Conservation (phyloP, 1,284 basidiomycete genomes). For the Boletus sp. region DNA sequence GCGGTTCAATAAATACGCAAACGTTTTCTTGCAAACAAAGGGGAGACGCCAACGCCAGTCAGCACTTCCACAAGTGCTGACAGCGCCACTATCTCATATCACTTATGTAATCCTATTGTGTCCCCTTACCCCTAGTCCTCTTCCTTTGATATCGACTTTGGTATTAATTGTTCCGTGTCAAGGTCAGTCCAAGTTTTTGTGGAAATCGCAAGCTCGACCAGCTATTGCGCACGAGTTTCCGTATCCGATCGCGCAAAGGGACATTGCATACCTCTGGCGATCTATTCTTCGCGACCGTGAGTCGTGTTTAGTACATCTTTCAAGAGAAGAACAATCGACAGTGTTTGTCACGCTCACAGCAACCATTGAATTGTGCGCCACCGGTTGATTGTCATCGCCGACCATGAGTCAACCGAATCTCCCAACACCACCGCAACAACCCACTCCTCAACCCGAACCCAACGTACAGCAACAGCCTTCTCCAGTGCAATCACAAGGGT, state of each 20-base stretch:
- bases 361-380: not conserved
- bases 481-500: conserved; percentile 15
- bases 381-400: not conserved
- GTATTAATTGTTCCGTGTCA: not conserved
- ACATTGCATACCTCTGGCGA: not conserved
- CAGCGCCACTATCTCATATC: not conserved
- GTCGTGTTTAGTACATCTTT: conserved; percentile 4
- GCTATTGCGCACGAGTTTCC: not conserved
- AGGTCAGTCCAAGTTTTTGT: not conserved
- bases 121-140: not conserved
- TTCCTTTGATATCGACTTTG: not conserved
- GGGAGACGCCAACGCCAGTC: too few relatives aligned
- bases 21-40: too few relatives aligned
- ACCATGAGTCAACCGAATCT: conserved; percentile 29
- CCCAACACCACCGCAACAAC: conserved; percentile 25
- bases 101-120: conserved; percentile 1
- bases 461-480: conserved; percentile 21
- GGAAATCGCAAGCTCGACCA: not conserved
- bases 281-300: conserved; percentile 11
- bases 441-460: conserved; percentile 19
- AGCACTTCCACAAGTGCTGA: too few relatives aligned
- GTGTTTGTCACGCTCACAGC: not conserved
- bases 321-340: not conserved
- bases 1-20: too few relatives aligned
- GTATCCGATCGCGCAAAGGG: conserved; percentile 2